Conservation (phyloP, 2,329 filamentous ascomycete genomes). For the Hymenoscyphus infarciens region DNA sequence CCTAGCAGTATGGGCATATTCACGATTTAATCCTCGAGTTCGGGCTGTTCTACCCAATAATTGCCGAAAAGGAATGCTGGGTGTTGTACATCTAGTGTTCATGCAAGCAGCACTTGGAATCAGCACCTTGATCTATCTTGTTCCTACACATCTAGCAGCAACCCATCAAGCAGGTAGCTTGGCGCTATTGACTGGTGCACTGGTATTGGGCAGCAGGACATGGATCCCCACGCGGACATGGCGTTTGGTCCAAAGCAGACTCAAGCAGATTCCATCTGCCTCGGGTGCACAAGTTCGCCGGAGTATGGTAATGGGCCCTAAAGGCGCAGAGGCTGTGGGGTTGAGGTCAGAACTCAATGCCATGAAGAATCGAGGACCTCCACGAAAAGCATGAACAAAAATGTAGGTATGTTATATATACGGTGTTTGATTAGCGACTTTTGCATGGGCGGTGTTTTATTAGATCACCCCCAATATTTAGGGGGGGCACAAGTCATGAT, state of each 20-base stretch:
- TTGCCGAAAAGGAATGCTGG: conserved; percentile 67
- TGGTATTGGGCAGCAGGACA: conserved; percentile 75
- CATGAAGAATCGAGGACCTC: conserved; percentile 6
- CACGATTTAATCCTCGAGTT: conserved; percentile 59
- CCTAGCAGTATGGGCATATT: conserved; percentile 75
- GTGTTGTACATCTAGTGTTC: conserved; percentile 77
- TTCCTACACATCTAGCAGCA: conserved; percentile 82
- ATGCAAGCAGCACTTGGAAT: conserved; percentile 86
- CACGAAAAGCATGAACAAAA: not conserved
- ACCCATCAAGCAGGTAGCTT: conserved; percentile 90
- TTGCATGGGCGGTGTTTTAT: conserved; percentile 3
- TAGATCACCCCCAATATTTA: conserved; percentile 1
- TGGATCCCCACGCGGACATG: conserved; percentile 67
- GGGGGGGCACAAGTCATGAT: not conserved
- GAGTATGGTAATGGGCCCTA: not conserved
- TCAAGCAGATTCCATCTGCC: not conserved
- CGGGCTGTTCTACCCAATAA: conserved; percentile 56
- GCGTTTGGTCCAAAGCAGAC: conserved; percentile 49
- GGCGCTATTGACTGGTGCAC: conserved; percentile 75
- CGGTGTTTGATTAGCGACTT: conserved; percentile 9
- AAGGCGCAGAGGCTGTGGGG: not conserved
- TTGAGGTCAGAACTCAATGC: conserved; percentile 5
- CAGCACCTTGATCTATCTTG: conserved; percentile 86
- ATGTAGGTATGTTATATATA: conserved; percentile 6
- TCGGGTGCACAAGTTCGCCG: not conserved